Evolutionary conservation across 768 basidiomycete genomes (phyloP).

Genomic region (Psilocybe tampanensis): DNA sequence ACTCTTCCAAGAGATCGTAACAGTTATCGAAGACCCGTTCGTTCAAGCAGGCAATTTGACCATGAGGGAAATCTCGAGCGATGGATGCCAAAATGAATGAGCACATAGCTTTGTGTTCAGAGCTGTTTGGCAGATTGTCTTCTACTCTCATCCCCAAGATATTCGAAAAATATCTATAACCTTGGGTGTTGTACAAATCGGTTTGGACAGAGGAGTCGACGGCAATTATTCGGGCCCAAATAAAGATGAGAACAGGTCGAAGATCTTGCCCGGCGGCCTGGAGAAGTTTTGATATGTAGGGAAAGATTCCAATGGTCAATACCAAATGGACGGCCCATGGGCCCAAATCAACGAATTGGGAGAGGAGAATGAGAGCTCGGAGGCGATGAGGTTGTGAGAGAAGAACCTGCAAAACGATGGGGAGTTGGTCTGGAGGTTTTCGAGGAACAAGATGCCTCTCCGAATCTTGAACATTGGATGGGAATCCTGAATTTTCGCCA

Average conservation of each 20-base stretch:
- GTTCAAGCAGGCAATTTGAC: constrained; percentile 83
- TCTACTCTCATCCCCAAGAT: constrained; percentile 74
- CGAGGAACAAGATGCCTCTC: constrained; percentile 71
- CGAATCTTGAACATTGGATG: constrained; percentile 15
- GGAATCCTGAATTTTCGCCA: constrained; percentile 9
- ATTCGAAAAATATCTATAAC: constrained; percentile 85
- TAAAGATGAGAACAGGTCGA: constrained; percentile 97
- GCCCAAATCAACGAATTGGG: constrained; percentile 96
- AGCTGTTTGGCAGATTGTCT: constrained; percentile 82
- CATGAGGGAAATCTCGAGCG: constrained; percentile 84
- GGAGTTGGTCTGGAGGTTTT: constrained; percentile 95
- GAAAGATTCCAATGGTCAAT: constrained; percentile 96
- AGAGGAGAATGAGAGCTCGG: constrained; percentile 91
- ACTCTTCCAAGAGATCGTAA: constrained; percentile 80
- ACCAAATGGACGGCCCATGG: constrained; percentile 99
- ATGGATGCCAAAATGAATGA: constrained; percentile 93
- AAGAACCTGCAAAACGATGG: constrained; percentile 96
- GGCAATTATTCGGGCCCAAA: constrained; percentile 97
- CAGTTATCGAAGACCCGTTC: constrained; percentile 88
- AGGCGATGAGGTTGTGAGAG: constrained; percentile 96
- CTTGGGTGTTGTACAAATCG: constrained; percentile 82
- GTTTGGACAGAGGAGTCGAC: constrained; percentile 93
- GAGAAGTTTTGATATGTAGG: constrained; percentile 94
- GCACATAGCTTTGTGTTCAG: constrained; percentile 98
- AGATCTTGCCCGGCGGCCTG: constrained; percentile 94